A percentile compares a stretch with the other conserved stretches of the same genome.
phyloP scores from a whole-genome alignment of 208 protist species.

The Leishmania turanica region DNA sequence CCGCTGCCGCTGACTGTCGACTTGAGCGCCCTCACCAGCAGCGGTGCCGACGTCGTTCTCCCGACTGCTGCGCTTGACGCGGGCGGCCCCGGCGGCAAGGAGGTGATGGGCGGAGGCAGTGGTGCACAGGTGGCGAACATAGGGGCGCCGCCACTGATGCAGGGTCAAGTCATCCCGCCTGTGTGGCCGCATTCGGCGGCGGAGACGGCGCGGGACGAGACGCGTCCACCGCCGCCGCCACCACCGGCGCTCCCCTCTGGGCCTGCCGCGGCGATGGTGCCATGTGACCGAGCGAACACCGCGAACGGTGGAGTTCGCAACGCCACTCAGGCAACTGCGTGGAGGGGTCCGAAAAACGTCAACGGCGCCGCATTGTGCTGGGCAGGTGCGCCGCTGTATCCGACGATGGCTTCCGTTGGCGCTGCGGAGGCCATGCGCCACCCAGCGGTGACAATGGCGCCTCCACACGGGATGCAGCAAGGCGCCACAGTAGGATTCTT shows the following conservation, averaged over 20 bases:
- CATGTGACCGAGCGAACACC: neutral
- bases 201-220: neutral
- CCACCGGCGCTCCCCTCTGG: neutral
- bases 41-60: constrained; percentile 10
- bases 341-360: neutral
- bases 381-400: neutral
- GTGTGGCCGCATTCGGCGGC: neutral
- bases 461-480: neutral
- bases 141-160: neutral
- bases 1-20: constrained; percentile 5
- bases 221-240: neutral
- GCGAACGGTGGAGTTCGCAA: neutral
- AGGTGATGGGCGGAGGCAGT: neutral
- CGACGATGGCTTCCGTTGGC: neutral
- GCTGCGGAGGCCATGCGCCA: neutral
- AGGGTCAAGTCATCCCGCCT: neutral
- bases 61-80: neutral
- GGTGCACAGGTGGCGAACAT: neutral
- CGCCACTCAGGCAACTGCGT: neutral
- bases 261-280: neutral
- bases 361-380: neutral
- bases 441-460: neutral
- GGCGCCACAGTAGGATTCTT: neutral
- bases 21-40: neutral
- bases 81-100: neutral